These are phyloP conservation scores for Trypanosomatidae sp. DNA, from an alignment of 208 protist species.

Conservation along the genomic window DNA sequence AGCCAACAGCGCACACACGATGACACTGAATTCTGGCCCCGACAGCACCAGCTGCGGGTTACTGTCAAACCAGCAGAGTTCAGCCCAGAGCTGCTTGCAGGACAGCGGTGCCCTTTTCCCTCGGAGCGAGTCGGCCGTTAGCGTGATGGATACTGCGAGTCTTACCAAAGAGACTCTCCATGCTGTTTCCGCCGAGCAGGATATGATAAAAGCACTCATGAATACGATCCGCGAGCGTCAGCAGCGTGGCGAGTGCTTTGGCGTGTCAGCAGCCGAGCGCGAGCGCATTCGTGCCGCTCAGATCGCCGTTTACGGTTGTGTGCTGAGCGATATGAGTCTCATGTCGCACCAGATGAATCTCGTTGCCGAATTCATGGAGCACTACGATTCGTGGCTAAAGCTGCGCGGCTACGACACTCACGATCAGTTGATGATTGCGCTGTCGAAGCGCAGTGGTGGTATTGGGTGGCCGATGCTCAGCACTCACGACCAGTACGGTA, in stretches of 20 bases:
- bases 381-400: conserved; percentile 76
- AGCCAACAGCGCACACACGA: conserved; percentile 13
- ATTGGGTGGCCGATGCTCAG: conserved; percentile 27
- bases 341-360: conserved; percentile 56
- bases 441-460: conserved; percentile 34
- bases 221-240: conserved; percentile 58
- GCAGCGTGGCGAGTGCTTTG: conserved; percentile 35
- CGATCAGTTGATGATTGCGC: conserved; percentile 49
- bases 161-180: conserved; percentile 39
- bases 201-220: conserved; percentile 64
- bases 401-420: conserved; percentile 54
- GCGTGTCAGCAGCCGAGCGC: conserved; percentile 40
- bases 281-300: conserved; percentile 54
- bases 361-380: conserved; percentile 46
- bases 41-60: neutral
- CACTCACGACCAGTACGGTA: conserved; percentile 3
- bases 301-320: conserved; percentile 74
- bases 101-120: conserved; percentile 13
- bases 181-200: conserved; percentile 53
- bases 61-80: conserved; percentile 11
- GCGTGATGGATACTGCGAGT: conserved; percentile 25
- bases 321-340: conserved; percentile 76
- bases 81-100: neutral
- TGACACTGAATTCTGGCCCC: neutral
- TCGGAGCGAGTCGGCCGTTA: conserved; percentile 10